Conservation (phyloP, 1,139 yeast species). For the Yamadazyma spencermartinsiae region DNA sequence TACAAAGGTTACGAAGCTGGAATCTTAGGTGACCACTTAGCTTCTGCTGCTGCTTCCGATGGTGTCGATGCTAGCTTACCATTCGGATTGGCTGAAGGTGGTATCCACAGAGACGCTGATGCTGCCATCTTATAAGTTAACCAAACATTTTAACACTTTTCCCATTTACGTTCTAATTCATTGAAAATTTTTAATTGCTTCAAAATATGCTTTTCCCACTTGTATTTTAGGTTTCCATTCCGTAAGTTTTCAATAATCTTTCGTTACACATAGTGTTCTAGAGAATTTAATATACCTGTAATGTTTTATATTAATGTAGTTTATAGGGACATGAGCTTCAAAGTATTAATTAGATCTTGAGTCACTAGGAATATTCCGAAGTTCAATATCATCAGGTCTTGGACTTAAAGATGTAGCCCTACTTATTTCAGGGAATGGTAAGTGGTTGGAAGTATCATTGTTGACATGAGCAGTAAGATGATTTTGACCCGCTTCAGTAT, state of each 20-base stretch:
- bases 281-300: constrained; percentile 2
- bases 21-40: constrained; percentile 10
- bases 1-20: constrained; percentile 9
- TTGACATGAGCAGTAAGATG: constrained; percentile 1
- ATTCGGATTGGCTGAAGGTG: constrained; percentile 10
- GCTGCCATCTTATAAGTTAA: constrained; percentile 10
- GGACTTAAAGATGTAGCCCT: constrained; percentile 11
- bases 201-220: constrained; percentile 2
- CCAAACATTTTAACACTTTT: not conserved
- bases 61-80: constrained; percentile 13
- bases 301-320: not conserved
- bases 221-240: constrained; percentile 2
- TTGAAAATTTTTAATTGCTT: not conserved
- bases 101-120: constrained; percentile 13
- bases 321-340: not conserved
- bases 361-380: constrained; percentile 10
- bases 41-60: constrained; percentile 11
- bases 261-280: constrained; percentile 2
- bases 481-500: not conserved
- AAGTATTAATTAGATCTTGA: constrained; percentile 2
- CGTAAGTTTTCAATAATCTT: not conserved
- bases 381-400: constrained; percentile 12
- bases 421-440: constrained; percentile 1
- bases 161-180: not conserved
- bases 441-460: not conserved